Percentiles rank a stretch among this genome's conserved stretches.
Evolutionary conservation across 208 protist species (phyloP).

Genomic region (Borovskyia barvae): DNA sequence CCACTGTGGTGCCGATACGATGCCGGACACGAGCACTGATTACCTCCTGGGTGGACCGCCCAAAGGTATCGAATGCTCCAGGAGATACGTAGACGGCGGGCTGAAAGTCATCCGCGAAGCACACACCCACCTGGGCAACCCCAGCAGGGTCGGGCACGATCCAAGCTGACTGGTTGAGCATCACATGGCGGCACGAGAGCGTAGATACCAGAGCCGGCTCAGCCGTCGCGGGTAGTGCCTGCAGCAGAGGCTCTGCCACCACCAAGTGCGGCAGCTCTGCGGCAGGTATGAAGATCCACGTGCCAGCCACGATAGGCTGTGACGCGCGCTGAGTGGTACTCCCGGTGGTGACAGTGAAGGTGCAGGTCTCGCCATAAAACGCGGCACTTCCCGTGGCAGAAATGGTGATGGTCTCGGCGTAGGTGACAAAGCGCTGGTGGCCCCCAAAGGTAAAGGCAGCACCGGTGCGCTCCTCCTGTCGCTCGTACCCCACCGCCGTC

Average conservation of each 20-base stretch:
- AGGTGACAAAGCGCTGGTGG: slow-evolving; percentile 22
- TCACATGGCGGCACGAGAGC: too few species aligned
- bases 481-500: slow-evolving; percentile 26
- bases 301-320: slow-evolving; percentile 13
- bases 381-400: slow-evolving; percentile 13
- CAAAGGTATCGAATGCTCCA: slow-evolving; percentile 5
- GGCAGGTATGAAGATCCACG: slow-evolving; percentile 12
- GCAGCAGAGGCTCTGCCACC: not conserved
- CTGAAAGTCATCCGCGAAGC: not conserved
- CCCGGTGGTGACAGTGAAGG: slow-evolving; percentile 10
- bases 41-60: slow-evolving; percentile 2
- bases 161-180: too few species aligned
- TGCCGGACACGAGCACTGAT: slow-evolving; percentile 12
- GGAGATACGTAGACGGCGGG: slow-evolving; percentile 15
- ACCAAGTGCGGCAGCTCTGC: slow-evolving; percentile 12
- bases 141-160: too few species aligned
- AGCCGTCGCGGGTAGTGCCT: too few species aligned
- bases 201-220: too few species aligned
- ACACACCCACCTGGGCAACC: slow-evolving; percentile 9
- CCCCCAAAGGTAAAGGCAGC: slow-evolving; percentile 5
- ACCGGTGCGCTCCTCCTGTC: slow-evolving; percentile 24
- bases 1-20: slow-evolving; percentile 6
- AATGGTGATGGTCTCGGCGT: slow-evolving; percentile 22
- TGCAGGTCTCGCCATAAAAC: slow-evolving; percentile 28
- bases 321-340: slow-evolving; percentile 22